Evolutionary conservation across 495 filamentous ascomycete species (phyloP).

Genomic region (Rusavskia elegans): DNA sequence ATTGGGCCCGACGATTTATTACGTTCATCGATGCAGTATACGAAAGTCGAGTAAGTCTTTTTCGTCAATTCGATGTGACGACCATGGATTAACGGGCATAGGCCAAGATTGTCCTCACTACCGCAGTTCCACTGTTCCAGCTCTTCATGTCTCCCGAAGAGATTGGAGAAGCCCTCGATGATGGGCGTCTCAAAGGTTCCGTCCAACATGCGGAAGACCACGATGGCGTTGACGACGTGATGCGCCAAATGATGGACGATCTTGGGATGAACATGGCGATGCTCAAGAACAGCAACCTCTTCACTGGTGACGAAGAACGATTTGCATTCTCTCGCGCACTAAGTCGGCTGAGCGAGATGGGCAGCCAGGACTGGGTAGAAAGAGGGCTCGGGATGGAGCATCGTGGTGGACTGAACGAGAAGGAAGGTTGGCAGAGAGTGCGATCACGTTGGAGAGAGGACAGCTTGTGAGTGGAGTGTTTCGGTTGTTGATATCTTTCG

Average conservation of each 20-base stretch:
- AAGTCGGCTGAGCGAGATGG: constrained; percentile 80
- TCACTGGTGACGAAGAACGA: constrained; percentile 88
- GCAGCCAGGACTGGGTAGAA: constrained; percentile 88
- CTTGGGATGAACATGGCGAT: constrained; percentile 71
- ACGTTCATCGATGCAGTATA: constrained; percentile 96
- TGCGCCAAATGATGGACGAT: constrained; percentile 90
- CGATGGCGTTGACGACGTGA: constrained; percentile 57
- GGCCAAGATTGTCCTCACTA: constrained; percentile 90
- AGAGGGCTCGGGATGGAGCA: constrained; percentile 53
- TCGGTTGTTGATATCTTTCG: no score
- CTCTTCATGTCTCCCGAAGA: constrained; percentile 81
- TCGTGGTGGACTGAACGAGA: constrained; percentile 42
- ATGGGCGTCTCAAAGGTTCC: constrained; percentile 18
- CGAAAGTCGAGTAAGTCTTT: constrained; percentile 41
- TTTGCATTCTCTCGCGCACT: constrained; percentile 91
- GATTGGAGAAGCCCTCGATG: constrained; percentile 30
- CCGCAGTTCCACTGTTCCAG: constrained; percentile 63
- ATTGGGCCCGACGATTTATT: constrained; percentile 84
- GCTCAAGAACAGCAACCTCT: constrained; percentile 73
- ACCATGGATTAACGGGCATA: constrained; percentile 16
- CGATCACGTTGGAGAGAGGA: constrained; percentile 56
- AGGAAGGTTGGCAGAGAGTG: constrained; percentile 47
- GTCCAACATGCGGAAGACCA: constrained; percentile 24
- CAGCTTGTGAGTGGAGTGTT: constrained; percentile 39
- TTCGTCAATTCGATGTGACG: not conserved